Evolutionary conservation across 2,329 filamentous ascomycete species (phyloP), one percentile per base, ranked within the genome.

Genomic region (Fusarium clavum): DNA sequence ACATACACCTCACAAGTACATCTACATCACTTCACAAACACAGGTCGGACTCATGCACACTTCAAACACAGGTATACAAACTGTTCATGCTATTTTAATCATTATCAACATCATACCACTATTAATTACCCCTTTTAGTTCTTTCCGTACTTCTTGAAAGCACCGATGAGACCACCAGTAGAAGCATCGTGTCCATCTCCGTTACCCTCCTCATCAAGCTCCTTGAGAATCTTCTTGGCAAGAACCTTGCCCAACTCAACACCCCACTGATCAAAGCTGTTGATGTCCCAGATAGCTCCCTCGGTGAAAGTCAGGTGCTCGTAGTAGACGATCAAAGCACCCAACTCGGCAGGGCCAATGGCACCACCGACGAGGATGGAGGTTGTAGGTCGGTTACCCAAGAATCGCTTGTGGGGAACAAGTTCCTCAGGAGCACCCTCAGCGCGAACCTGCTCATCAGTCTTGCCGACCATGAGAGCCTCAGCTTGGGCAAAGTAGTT

Each of bases 201-300:
- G 75, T 88, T 89, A 66, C 89, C 92, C n/a, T 87, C 81, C 78
- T 91, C 87, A 72, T 98, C 94, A 63, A 99, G 87, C 86, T 99
- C 96, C 77, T 83, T 82, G 75, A 93, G 91, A 71, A 94, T 94
- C 85, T 94, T 94, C 90, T 95, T 98, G 67, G 96, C 96, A 73
- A 99, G 85, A 43, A 92, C 90, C 91, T 99, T 99, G 81, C 96
- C 96, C 68, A 99, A 86, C 87, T 99, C 96, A 46, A 99, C 96
- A 83, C 96, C 96, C 96, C 96, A 99, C 87, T 99, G 96, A 84
- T 99, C 96, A 79, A 98, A 99, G 78, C 91, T 94, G 89, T 99
- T 99, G 87, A 99, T 97, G 85, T 98, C 97, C 96, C 96, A 99
- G 80, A 99, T 87, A 55, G 94, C 95, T 77, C 96, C 96, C 85